Evolutionary conservation across 2,329 filamentous ascomycete species (phyloP).

Genomic region (Cladosporium sp.): DNA sequence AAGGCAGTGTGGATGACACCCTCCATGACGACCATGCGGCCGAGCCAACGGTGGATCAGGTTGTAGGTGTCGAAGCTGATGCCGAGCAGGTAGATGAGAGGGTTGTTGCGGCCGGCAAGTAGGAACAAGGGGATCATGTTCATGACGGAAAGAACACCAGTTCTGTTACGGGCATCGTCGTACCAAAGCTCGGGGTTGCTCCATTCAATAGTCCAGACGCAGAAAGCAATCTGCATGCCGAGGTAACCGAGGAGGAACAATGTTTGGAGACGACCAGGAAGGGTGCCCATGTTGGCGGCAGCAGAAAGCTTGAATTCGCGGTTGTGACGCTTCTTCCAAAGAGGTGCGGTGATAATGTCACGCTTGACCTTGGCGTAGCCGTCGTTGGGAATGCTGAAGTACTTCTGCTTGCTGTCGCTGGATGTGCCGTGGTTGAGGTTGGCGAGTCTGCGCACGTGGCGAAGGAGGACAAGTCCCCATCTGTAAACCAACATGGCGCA

Average conservation of each 20-base stretch:
- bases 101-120: constrained; percentile 75
- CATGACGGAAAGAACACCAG: constrained; percentile 67
- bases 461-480: constrained; percentile 58
- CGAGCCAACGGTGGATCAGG: constrained; percentile 77
- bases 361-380: constrained; percentile 47
- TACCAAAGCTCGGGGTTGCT: constrained; percentile 66
- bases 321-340: constrained; percentile 51
- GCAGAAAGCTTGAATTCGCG: constrained; percentile 53
- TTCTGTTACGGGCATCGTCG: constrained; percentile 65
- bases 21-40: constrained; percentile 72
- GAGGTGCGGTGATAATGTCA: constrained; percentile 48
- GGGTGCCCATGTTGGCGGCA: constrained; percentile 51
- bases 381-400: constrained; percentile 67
- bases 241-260: constrained; percentile 50
- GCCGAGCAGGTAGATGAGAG: constrained; percentile 68
- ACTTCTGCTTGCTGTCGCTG: constrained; percentile 60
- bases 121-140: constrained; percentile 80
- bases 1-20: constrained; percentile 65
- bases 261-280: constrained; percentile 51
- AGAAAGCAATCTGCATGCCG: constrained; percentile 50
- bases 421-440: constrained; percentile 72
- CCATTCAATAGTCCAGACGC: constrained; percentile 58
- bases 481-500: constrained; percentile 68
- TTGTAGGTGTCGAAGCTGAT: constrained; percentile 84
- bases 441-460: constrained; percentile 71